Evolutionary conservation across 1,139 yeast genomes (phyloP).

Genomic region (Suhomyces anneliseae): DNA sequence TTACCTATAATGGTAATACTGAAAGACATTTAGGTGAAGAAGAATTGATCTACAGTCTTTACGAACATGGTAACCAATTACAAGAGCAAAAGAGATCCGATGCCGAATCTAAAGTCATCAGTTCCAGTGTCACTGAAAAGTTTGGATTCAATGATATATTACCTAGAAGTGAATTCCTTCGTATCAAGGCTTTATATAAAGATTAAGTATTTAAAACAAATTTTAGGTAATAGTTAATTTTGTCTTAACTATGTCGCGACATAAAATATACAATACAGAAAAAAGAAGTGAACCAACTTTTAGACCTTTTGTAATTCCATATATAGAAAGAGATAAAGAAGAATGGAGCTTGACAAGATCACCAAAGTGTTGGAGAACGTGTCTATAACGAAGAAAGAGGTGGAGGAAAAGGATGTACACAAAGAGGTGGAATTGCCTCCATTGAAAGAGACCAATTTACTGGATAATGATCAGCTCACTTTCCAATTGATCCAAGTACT

Average conservation of each 20-base stretch:
- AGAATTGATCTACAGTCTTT: constrained; percentile 57
- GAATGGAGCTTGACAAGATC: constrained; percentile 11
- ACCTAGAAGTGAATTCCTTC: constrained; percentile 43
- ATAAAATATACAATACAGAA: too few relatives aligned
- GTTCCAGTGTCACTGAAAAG: constrained; percentile 29
- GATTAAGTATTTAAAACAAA: constrained; percentile 18
- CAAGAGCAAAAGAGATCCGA: constrained; percentile 33
- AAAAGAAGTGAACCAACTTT: too few relatives aligned
- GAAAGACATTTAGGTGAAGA: constrained; percentile 57
- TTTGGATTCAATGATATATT: constrained; percentile 53
- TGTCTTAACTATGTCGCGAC: too few relatives aligned
- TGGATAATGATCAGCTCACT: constrained; percentile 20
- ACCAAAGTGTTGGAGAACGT: constrained; percentile 16
- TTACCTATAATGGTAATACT: constrained; percentile 39
- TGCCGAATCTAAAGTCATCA: constrained; percentile 38
- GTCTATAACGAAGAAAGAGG: constrained; percentile 10
- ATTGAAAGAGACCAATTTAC: constrained; percentile 1
- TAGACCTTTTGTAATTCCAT: too few relatives aligned
- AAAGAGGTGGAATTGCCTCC: constrained; percentile 5
- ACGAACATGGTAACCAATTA: constrained; percentile 52
- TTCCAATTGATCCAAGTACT: constrained; percentile 26
- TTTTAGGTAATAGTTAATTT: too few relatives aligned
- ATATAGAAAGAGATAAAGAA: not conserved
- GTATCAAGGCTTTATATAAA: constrained; percentile 44
- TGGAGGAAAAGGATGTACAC: not conserved